Percentiles rank a stretch among this genome's conserved stretches.
Conservation (phyloP, 73 alveolate genomes). For the Urostyla sp. region DNA sequence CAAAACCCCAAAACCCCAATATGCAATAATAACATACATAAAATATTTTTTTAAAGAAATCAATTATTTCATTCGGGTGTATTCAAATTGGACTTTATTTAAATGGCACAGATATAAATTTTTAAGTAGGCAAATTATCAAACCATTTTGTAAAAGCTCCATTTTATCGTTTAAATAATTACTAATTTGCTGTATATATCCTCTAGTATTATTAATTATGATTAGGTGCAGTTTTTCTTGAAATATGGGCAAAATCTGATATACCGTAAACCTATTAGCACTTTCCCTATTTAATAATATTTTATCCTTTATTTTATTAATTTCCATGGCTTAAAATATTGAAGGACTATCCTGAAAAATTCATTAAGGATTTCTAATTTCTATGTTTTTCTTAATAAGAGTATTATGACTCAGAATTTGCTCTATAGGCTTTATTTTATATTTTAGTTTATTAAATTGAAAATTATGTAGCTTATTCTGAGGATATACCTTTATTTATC, state of each 20-base stretch:
- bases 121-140: constrained; percentile 9
- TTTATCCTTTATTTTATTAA: constrained; percentile 10
- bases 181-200: neutral
- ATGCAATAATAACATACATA: constrained; percentile 1
- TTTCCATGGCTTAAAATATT: neutral
- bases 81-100: neutral
- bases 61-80: neutral
- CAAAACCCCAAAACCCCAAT: neutral
- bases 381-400: neutral
- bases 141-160: constrained; percentile 55
- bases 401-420: constrained; percentile 11
- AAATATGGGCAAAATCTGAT: constrained; percentile 21
- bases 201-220: constrained; percentile 20
- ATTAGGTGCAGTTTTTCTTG: constrained; percentile 49
- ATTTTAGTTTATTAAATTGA: constrained; percentile 22
- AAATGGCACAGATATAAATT: constrained; percentile 41
- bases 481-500: neutral
- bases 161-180: constrained; percentile 3
- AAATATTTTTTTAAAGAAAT: neutral
- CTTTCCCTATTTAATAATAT: constrained; percentile 1
- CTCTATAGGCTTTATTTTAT: constrained; percentile 25
- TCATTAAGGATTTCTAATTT: constrained; percentile 7
- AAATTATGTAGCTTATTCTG: neutral
- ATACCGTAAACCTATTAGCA: constrained; percentile 20
- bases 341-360: neutral